A percentile compares a stretch with the other conserved stretches of the same genome.
Evolutionary conservation across 2,329 filamentous ascomycete genomes (phyloP).

Genomic region (Gaeumannomyces sp.): DNA sequence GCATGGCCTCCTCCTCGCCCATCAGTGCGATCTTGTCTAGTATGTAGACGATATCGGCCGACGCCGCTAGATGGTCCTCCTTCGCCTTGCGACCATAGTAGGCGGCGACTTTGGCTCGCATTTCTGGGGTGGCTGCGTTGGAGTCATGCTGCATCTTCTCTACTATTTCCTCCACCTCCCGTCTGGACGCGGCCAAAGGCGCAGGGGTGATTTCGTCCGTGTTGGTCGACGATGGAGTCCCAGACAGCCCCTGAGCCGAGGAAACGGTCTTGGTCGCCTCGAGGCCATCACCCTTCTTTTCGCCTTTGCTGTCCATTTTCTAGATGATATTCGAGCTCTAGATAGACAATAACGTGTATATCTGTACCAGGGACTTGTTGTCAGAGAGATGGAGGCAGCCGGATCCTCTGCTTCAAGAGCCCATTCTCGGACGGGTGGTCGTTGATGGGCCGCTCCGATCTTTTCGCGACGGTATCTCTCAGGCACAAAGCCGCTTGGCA

Average conservation of each 20-base stretch:
- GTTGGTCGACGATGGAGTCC: not conserved
- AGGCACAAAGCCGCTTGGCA: not conserved
- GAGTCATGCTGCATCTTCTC: constrained; percentile 3
- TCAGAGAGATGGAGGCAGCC: not conserved
- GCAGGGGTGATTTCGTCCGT: not conserved
- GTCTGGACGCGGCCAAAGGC: not conserved
- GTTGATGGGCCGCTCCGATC: not conserved
- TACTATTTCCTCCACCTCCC: constrained; percentile 4
- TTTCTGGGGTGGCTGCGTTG: constrained; percentile 4
- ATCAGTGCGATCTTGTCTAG: constrained; percentile 34
- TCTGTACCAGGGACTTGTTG: not conserved
- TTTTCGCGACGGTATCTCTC: not conserved
- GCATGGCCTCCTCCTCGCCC: constrained; percentile 34
- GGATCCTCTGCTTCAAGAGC: not conserved
- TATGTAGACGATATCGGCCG: constrained; percentile 23
- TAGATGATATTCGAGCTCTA: not conserved
- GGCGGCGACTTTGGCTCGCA: constrained; percentile 5
- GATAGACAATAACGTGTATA: not conserved
- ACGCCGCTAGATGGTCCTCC: constrained; percentile 1
- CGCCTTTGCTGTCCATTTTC: not conserved
- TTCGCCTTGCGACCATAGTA: constrained; percentile 9
- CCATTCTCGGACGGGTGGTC: not conserved
- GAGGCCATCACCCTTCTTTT: not conserved
- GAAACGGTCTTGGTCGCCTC: not conserved
- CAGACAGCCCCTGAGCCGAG: not conserved